phyloP scores from a whole-genome alignment of 768 basidiomycete species.

The Rhizopogon vinicolor region DNA sequence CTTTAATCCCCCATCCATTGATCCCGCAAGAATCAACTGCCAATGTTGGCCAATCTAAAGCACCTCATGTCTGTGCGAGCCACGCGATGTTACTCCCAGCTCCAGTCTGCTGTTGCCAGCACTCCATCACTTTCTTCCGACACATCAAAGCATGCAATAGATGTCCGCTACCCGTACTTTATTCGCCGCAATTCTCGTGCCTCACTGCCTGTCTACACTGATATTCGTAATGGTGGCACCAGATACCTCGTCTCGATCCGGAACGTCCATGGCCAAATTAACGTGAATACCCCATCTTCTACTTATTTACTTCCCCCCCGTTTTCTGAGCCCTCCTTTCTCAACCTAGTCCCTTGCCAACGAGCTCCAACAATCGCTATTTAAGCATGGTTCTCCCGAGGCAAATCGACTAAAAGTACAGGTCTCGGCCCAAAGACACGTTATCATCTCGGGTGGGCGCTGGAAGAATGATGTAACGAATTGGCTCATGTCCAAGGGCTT shows the following conservation, averaged over 20 bases:
- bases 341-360: conserved; percentile 48
- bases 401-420: conserved; percentile 44
- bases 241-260: conserved; percentile 55
- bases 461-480: conserved; percentile 54
- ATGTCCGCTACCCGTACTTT: conserved; percentile 37
- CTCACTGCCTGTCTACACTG: conserved; percentile 71
- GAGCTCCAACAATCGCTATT: conserved; percentile 55
- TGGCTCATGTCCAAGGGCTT: conserved; percentile 69
- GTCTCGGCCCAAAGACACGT: conserved; percentile 48
- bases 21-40: too few species aligned
- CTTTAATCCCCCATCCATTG: too few species aligned
- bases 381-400: conserved; percentile 37
- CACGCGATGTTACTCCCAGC: conserved; percentile 9
- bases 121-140: not conserved
- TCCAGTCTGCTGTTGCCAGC: not conserved
- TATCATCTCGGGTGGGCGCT: conserved; percentile 56
- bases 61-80: not conserved
- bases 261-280: conserved; percentile 61
- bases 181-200: conserved; percentile 65
- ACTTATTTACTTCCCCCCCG: not conserved
- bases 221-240: conserved; percentile 62
- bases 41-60: conserved; percentile 3
- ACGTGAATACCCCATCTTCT: conserved; percentile 36
- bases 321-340: conserved; percentile 5
- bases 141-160: not conserved